Evolutionary conservation across 306 rosid species (phyloP).

Genomic region (Begonia loranthoides): DNA sequence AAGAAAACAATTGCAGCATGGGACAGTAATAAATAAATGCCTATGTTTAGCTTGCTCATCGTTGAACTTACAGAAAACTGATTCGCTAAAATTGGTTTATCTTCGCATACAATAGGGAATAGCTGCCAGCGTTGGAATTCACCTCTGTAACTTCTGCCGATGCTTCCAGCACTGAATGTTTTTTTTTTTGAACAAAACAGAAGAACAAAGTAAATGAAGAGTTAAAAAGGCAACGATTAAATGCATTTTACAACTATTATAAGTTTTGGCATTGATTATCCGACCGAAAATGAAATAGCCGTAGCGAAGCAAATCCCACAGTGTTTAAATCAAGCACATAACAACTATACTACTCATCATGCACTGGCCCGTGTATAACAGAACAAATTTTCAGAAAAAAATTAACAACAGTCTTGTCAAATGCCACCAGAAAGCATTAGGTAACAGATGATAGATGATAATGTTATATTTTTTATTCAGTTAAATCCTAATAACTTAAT

Average conservation of each 20-base stretch:
- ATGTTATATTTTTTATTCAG: too few species aligned
- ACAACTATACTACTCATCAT: too few species aligned
- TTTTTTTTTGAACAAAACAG: conserved; percentile 4
- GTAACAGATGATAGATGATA: too few species aligned
- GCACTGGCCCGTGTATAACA: too few species aligned
- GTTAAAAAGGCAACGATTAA: not conserved
- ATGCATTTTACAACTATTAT: not conserved
- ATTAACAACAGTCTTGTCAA: too few species aligned
- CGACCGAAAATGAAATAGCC: not conserved
- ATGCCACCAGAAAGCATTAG: too few species aligned
- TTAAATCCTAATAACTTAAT: too few species aligned
- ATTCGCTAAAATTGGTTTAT: conserved; percentile 78
- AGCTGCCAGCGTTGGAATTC: conserved; percentile 93
- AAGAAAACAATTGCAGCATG: not conserved
- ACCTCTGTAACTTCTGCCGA: conserved; percentile 76
- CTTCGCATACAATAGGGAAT: conserved; percentile 60
- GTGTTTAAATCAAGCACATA: too few species aligned
- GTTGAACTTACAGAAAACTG: conserved; percentile 72
- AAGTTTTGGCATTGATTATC: not conserved
- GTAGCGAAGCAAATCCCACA: not conserved
- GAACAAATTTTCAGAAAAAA: too few species aligned
- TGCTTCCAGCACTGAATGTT: conserved; percentile 80
- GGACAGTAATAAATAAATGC: conserved; percentile 7
- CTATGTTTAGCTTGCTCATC: conserved; percentile 5
- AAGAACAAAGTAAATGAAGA: not conserved